These are phyloP conservation scores for Microthlaspi erraticum DNA, from an alignment of 345 rosid genomes.

Conservation along the genomic window DNA sequence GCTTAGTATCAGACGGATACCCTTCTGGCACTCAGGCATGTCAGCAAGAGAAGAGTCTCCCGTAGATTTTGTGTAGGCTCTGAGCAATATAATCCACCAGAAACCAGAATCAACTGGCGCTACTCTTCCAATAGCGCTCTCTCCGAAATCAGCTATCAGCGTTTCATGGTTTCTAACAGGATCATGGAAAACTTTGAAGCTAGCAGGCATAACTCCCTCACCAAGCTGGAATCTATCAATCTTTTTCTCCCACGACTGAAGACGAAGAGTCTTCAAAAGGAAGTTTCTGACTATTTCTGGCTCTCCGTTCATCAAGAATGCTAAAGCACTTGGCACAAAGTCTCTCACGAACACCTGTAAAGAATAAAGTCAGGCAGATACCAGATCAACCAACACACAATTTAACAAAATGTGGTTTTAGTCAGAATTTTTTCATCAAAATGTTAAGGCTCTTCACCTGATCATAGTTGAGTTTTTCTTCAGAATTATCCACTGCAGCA, in stretches of 20 bases:
- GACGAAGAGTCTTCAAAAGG: constrained; percentile 87
- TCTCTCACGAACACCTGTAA: constrained; percentile 95
- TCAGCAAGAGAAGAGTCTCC: constrained; percentile 90
- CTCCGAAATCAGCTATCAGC: constrained; percentile 91
- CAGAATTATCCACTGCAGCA: constrained; percentile 82
- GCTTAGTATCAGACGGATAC: constrained; percentile 88
- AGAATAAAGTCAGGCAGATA: constrained; percentile 7
- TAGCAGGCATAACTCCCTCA: constrained; percentile 99
- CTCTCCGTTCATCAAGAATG: constrained; percentile 86
- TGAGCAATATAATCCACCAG: constrained; percentile 96
- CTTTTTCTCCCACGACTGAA: constrained; percentile 98
- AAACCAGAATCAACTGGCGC: constrained; percentile 98
- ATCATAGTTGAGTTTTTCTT: constrained; percentile 87
- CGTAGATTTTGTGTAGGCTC: constrained; percentile 90
- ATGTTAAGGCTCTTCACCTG: constrained; percentile 57
- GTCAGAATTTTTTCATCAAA: neutral
- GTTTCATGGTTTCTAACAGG: constrained; percentile 83
- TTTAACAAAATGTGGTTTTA: neutral
- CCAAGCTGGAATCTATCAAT: constrained; percentile 96
- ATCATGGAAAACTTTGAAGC: constrained; percentile 94
- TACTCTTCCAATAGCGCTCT: constrained; percentile 97
- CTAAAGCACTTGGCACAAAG: constrained; percentile 90
- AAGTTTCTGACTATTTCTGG: constrained; percentile 88
- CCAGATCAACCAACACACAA: constrained; percentile 11
- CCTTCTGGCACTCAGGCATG: constrained; percentile 93